Conservation (phyloP, 2,329 filamentous ascomycete species). For the Trichophyton rubrum region DNA sequence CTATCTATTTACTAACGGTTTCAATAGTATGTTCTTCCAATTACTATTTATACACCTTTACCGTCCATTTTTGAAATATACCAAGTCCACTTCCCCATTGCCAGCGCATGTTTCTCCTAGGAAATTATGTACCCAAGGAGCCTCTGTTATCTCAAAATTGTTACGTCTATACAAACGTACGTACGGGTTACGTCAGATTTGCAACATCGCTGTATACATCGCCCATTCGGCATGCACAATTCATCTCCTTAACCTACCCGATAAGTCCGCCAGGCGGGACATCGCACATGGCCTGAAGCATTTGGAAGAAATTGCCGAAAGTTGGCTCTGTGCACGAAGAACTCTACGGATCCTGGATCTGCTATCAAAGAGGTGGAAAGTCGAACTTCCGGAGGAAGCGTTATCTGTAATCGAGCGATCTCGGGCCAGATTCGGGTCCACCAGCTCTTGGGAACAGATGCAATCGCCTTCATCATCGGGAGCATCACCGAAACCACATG, state of each 20-base stretch:
- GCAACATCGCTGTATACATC: slow-evolving; percentile 94
- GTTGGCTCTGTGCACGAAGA: slow-evolving; percentile 80
- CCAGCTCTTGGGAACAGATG: slow-evolving; percentile 45
- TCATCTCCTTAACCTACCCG: slow-evolving; percentile 81
- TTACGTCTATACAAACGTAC: slow-evolving; percentile 86
- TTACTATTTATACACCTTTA: slow-evolving; percentile 92
- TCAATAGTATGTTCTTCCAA: slow-evolving; percentile 84
- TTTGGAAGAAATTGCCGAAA: slow-evolving; percentile 87
- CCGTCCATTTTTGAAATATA: slow-evolving; percentile 87
- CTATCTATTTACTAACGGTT: slow-evolving; percentile 14
- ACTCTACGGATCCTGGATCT: slow-evolving; percentile 77
- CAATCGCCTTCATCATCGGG: slow-evolving; percentile 38
- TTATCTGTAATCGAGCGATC: slow-evolving; percentile 61
- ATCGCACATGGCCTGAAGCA: slow-evolving; percentile 84
- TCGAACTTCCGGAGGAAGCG: slow-evolving; percentile 76
- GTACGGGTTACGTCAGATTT: slow-evolving; percentile 84
- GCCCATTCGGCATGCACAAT: slow-evolving; percentile 89
- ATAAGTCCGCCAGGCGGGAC: slow-evolving; percentile 80
- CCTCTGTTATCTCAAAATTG: slow-evolving; percentile 81
- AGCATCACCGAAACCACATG: slow-evolving; percentile 6
- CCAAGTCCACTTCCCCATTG: slow-evolving; percentile 64
- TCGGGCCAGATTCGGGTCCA: slow-evolving; percentile 66
- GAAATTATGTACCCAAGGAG: slow-evolving; percentile 81
- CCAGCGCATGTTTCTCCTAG: slow-evolving; percentile 80
- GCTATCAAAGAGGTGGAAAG: slow-evolving; percentile 76